Percentiles rank a stretch among this genome's conserved stretches.
Evolutionary conservation across 768 basidiomycete species (phyloP).

Genomic region (Trametes punicea): DNA sequence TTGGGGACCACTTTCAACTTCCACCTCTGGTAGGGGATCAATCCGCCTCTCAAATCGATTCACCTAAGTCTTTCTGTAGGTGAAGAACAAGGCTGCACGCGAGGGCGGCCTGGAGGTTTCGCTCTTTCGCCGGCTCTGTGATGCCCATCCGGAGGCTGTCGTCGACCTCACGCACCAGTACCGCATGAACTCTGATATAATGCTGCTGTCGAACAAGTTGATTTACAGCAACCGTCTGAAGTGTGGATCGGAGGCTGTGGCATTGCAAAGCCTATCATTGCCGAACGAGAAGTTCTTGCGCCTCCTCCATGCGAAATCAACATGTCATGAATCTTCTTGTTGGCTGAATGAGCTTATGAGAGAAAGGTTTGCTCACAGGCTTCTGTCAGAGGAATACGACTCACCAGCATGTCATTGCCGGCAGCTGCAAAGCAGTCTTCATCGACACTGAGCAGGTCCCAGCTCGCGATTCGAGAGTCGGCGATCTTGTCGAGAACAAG

Average conservation of each 20-base stretch:
- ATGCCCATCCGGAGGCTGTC: slow-evolving; percentile 82
- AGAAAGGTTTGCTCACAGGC: slow-evolving; percentile 45
- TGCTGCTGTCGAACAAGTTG: slow-evolving; percentile 83
- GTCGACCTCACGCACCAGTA: slow-evolving; percentile 88
- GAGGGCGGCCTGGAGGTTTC: slow-evolving; percentile 86
- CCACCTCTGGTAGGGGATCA: slow-evolving; percentile 73
- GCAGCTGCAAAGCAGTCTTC: slow-evolving; percentile 83
- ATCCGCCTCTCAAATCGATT: neutral
- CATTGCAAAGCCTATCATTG: slow-evolving; percentile 53
- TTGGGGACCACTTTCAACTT: slow-evolving; percentile 96
- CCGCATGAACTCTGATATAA: slow-evolving; percentile 96
- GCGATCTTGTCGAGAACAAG: slow-evolving; percentile 88
- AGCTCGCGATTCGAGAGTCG: slow-evolving; percentile 75
- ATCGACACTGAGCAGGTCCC: slow-evolving; percentile 88
- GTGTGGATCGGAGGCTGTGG: slow-evolving; percentile 76
- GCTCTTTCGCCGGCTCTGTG: slow-evolving; percentile 84
- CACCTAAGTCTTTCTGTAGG: slow-evolving; percentile 42
- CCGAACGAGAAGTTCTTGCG: slow-evolving; percentile 44
- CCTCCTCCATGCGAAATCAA: slow-evolving; percentile 39
- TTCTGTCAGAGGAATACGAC: neutral
- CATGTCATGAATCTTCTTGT: slow-evolving; percentile 41
- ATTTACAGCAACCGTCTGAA: slow-evolving; percentile 75
- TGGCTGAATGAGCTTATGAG: slow-evolving; percentile 70
- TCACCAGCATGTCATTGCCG: neutral
- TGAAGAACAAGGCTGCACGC: slow-evolving; percentile 75